phyloP scores from a whole-genome alignment of 768 basidiomycete species.

The Stropharia rugosoannulata region DNA sequence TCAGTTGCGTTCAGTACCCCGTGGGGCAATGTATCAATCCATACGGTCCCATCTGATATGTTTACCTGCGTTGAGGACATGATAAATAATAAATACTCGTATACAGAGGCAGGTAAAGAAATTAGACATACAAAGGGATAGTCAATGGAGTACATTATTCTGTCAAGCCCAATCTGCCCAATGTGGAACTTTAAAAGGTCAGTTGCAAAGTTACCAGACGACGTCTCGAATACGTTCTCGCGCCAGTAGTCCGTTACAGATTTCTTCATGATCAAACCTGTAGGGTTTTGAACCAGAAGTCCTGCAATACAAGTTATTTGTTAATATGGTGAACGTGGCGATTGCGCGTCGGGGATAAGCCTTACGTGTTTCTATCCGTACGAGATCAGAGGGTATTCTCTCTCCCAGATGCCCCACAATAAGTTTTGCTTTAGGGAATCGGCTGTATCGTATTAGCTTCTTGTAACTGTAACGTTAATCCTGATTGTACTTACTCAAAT shows the following conservation, averaged over 20 bases:
- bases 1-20: conserved; percentile 18
- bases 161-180: conserved; percentile 35
- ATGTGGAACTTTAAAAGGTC: conserved; percentile 37
- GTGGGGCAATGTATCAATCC: conserved; percentile 22
- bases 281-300: too few species aligned
- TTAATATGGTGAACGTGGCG: too few species aligned
- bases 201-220: conserved; percentile 40
- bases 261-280: conserved; percentile 35
- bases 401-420: conserved; percentile 46
- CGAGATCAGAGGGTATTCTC: conserved; percentile 40
- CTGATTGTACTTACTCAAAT: conserved; percentile 29
- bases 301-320: too few species aligned
- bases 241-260: conserved; percentile 37
- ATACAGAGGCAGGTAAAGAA: neutral
- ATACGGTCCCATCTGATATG: conserved; percentile 20
- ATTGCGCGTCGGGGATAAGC: neutral
- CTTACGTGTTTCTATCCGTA: conserved; percentile 40
- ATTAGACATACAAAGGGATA: conserved; percentile 30
- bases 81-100: neutral
- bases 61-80: conserved; percentile 14
- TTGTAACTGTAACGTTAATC: neutral
- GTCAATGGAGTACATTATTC: conserved; percentile 41
- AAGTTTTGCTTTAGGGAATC: conserved; percentile 38
- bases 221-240: conserved; percentile 39
- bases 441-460: conserved; percentile 19